Percentiles rank a stretch among this genome's conserved stretches.
phyloP scores from a whole-genome alignment of 108 stramenopile species.

The Fragilaria radians region DNA sequence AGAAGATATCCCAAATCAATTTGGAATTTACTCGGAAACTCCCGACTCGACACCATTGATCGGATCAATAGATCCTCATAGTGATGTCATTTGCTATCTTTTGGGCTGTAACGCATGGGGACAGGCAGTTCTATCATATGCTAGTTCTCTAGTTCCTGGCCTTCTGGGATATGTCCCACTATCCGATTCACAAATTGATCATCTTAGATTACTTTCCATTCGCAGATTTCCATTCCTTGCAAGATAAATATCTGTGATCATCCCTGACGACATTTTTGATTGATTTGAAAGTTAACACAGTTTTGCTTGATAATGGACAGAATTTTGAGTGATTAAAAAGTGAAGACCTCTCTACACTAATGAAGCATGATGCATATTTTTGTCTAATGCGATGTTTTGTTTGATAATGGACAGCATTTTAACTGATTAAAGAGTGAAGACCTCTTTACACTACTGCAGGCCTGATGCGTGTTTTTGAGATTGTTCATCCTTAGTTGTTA shows the following conservation, averaged over 20 bases:
- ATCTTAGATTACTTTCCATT: conserved; percentile 23
- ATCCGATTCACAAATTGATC: conserved; percentile 23
- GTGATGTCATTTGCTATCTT: conserved; percentile 24
- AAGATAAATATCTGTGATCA: not conserved
- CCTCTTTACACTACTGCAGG: no score
- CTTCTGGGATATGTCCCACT: conserved; percentile 15
- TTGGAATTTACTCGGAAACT: conserved; percentile 38
- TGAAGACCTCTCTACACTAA: no score
- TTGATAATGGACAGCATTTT: no score
- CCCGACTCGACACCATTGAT: conserved; percentile 27
- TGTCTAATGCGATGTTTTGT: no score
- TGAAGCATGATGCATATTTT: no score
- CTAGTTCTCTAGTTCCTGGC: conserved; percentile 24
- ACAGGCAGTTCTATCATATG: conserved; percentile 32
- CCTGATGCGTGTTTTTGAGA: no score
- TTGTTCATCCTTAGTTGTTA: no score
- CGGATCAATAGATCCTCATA: conserved; percentile 7
- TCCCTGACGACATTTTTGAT: no score
- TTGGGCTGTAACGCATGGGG: conserved; percentile 42
- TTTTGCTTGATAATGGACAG: no score
- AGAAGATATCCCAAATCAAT: conserved; percentile 20
- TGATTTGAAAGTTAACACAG: no score
- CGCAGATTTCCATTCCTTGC: conserved; percentile 20
- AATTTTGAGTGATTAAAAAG: no score
- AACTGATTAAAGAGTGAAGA: no score